Evolutionary conservation across 305 asterid genomes (phyloP).

Genomic region (Solanum hybrid): DNA sequence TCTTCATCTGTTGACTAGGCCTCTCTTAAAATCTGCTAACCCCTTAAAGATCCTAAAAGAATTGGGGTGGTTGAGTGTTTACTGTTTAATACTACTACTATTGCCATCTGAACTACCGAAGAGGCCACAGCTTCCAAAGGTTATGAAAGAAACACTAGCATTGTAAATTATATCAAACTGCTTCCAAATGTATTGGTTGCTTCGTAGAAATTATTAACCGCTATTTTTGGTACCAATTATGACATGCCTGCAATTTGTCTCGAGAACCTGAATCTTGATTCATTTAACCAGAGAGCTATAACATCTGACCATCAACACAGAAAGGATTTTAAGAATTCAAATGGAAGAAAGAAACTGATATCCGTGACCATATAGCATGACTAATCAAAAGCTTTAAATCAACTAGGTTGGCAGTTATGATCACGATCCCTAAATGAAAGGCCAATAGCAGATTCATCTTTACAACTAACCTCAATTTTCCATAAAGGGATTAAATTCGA

Average conservation of each 20-base stretch:
- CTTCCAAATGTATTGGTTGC: neutral
- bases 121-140: neutral
- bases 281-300: neutral
- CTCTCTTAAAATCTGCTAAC: neutral
- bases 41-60: neutral
- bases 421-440: neutral
- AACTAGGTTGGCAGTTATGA: neutral
- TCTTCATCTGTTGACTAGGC: neutral
- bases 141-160: neutral
- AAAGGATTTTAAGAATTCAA: neutral
- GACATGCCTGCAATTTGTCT: neutral
- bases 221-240: neutral
- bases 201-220: neutral
- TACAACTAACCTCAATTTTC: neutral
- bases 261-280: neutral
- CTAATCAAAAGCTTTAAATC: neutral
- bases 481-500: neutral
- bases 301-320: neutral
- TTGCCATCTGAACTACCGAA: neutral
- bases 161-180: neutral
- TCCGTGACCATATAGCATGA: neutral
- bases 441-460: neutral
- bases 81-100: neutral
- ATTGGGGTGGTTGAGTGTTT: neutral
- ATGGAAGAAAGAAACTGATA: neutral